Conservation (phyloP, 768 basidiomycete species). For the Punctularia strigosozonata region DNA sequence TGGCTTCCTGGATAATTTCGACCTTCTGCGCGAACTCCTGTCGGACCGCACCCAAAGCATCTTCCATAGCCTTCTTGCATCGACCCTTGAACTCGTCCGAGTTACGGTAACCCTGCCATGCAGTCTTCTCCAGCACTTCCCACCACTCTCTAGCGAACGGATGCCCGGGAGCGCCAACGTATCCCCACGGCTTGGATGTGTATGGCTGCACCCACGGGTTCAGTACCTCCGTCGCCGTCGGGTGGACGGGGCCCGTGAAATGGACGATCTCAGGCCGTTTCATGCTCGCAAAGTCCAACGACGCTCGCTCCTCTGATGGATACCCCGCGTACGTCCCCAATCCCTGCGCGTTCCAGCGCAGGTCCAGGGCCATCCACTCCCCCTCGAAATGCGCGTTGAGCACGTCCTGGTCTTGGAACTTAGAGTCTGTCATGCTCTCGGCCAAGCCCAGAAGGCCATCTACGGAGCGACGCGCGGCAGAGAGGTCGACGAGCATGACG, state of each 20-base stretch:
- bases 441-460: slow-evolving; percentile 17
- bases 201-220: slow-evolving; percentile 42
- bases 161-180: slow-evolving; percentile 38
- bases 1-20: too few species aligned
- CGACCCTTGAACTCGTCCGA: slow-evolving; percentile 13
- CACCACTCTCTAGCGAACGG: slow-evolving; percentile 40
- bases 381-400: slow-evolving; percentile 34
- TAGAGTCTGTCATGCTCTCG: slow-evolving; percentile 16
- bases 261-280: slow-evolving; percentile 36
- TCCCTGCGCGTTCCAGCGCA: slow-evolving; percentile 46
- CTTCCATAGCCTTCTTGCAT: slow-evolving; percentile 6
- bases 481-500: slow-evolving; percentile 39
- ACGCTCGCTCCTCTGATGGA: slow-evolving; percentile 22
- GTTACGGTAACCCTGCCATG: slow-evolving; percentile 26
- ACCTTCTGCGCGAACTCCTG: too few species aligned
- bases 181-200: slow-evolving; percentile 48
- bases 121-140: slow-evolving; percentile 25
- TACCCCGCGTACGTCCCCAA: slow-evolving; percentile 38
- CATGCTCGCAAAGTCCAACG: slow-evolving; percentile 22
- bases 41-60: too few species aligned
- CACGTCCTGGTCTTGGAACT: slow-evolving; percentile 36
- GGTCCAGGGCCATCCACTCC: slow-evolving; percentile 28
- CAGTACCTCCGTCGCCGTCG: slow-evolving; percentile 29
- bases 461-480: slow-evolving; percentile 19
- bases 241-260: slow-evolving; percentile 46